phyloP scores from a whole-genome alignment of 306 rosid genomes.

The Pterocarpus santalinus region DNA sequence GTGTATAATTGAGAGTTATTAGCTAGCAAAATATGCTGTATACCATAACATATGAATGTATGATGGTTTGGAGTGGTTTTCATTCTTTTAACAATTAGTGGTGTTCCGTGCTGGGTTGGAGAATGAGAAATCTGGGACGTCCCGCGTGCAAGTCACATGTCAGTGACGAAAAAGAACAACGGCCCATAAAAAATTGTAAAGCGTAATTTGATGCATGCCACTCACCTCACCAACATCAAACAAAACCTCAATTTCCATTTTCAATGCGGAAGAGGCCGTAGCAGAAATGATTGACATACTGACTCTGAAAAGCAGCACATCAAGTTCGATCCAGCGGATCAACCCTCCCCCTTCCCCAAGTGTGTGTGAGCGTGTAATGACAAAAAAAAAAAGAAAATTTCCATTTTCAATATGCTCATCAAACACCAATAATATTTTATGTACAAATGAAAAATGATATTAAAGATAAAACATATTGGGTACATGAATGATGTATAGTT shows the following conservation, averaged over 20 bases:
- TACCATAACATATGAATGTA: background rate
- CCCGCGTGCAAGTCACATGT: background rate
- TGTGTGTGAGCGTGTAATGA: no score
- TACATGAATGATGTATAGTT: no score
- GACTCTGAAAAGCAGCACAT: no score
- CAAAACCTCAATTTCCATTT: background rate
- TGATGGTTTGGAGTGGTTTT: background rate
- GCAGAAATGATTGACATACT: no score
- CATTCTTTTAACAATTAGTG: background rate
- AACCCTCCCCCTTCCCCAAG: no score
- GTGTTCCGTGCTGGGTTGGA: background rate
- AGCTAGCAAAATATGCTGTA: background rate
- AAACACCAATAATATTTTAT: background rate
- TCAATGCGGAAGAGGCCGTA: no score
- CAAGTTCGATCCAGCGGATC: no score
- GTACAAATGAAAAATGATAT: no score
- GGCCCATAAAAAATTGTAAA: background rate
- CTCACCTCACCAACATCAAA: background rate
- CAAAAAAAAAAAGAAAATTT: no score
- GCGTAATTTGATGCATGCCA: background rate
- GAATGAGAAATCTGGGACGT: background rate
- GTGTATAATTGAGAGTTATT: background rate
- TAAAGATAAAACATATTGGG: no score
- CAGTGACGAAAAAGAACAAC: background rate
- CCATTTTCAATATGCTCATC: background rate